These are phyloP conservation scores for Nectriaceae sp. DNA, from an alignment of 2,329 filamentous ascomycete species.

Conservation along the genomic window DNA sequence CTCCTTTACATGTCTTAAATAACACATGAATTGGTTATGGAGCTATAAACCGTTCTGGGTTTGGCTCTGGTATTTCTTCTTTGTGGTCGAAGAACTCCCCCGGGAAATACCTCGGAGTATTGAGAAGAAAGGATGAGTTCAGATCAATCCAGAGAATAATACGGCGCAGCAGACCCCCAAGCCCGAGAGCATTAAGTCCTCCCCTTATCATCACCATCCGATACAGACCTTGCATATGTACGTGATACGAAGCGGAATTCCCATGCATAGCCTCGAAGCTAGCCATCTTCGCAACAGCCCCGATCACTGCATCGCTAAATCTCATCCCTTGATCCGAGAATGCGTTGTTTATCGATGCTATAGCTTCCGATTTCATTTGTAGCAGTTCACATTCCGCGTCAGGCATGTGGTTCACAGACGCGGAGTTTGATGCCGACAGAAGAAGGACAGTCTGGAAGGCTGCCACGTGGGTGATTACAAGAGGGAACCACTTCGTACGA, in stretches of 20 bases:
- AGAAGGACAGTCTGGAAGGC: slow-evolving; percentile 31
- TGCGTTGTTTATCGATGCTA: slow-evolving; percentile 37
- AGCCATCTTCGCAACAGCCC: slow-evolving; percentile 53
- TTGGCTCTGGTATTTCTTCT: slow-evolving; percentile 31
- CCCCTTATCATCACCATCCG: slow-evolving; percentile 46
- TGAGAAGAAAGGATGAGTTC: slow-evolving; percentile 40
- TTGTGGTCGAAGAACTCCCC: slow-evolving; percentile 29
- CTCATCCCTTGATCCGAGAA: slow-evolving; percentile 29
- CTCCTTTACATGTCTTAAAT: no score
- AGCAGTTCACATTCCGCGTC: slow-evolving; percentile 34
- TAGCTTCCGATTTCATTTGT: slow-evolving; percentile 35
- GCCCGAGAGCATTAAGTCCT: slow-evolving; percentile 43
- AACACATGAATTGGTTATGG: no score
- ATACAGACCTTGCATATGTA: slow-evolving; percentile 49
- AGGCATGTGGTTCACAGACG: slow-evolving; percentile 13
- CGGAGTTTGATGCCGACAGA: slow-evolving; percentile 30
- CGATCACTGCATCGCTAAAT: slow-evolving; percentile 45
- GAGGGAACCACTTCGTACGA: slow-evolving; percentile 30
- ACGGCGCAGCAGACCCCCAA: slow-evolving; percentile 46
- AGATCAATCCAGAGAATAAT: slow-evolving; percentile 52
- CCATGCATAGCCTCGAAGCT: slow-evolving; percentile 55
- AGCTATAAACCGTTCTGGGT: slow-evolving; percentile 36
- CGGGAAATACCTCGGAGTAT: slow-evolving; percentile 34
- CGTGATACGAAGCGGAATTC: slow-evolving; percentile 40
- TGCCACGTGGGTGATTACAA: slow-evolving; percentile 24